Conservation (phyloP, 257 asterid genomes). For the Fraxinus cuspidata region DNA sequence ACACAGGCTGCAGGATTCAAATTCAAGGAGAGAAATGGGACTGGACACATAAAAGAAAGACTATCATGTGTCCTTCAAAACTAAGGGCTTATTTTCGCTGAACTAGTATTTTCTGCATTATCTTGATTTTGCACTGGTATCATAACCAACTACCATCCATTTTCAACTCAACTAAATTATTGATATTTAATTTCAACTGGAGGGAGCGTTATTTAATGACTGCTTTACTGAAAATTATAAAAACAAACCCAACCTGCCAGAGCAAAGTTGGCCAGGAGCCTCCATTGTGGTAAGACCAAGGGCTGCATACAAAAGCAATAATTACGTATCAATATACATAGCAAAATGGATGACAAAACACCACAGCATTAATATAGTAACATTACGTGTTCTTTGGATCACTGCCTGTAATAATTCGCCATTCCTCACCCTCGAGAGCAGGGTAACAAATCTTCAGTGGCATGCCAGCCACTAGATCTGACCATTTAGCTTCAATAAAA, state of each 20-base stretch:
- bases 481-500: conserved; percentile 74
- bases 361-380: not conserved
- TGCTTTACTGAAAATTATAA: not conserved
- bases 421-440: conserved; percentile 74
- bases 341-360: conserved; percentile 10
- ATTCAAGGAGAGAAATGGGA: not conserved
- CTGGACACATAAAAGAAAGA: not conserved
- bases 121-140: not conserved
- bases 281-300: conserved; percentile 91
- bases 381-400: conserved; percentile 83
- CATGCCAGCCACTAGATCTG: conserved; percentile 71
- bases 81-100: not conserved
- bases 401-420: conserved; percentile 79
- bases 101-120: not conserved
- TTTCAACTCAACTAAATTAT: not conserved
- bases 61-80: not conserved
- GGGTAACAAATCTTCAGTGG: conserved; percentile 84
- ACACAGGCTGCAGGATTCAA: not conserved
- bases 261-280: conserved; percentile 89
- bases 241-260: conserved; percentile 62
- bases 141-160: not conserved
- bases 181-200: not conserved
- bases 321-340: not conserved
- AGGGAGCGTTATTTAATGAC: not conserved
- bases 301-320: conserved; percentile 48